These are phyloP conservation scores for Ceratobasidium papillatum DNA, from an alignment of 1,284 basidiomycete genomes.

Conservation along the genomic window DNA sequence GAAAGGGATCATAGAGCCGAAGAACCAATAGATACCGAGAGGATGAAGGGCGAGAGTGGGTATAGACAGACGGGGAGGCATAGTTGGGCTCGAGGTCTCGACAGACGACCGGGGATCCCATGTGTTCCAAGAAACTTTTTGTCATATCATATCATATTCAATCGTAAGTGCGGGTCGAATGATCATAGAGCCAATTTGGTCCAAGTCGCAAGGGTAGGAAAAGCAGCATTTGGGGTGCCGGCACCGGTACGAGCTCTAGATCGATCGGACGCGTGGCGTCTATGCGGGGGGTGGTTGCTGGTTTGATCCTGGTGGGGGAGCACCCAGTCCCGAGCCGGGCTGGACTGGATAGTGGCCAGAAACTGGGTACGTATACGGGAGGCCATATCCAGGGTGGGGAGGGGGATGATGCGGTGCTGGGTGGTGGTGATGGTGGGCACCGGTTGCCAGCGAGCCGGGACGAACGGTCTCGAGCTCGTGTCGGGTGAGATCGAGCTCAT, in stretches of 20 bases:
- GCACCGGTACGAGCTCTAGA: conserved; percentile 19
- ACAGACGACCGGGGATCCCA: conserved; percentile 2
- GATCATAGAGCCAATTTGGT: conserved; percentile 23
- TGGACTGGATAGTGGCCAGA: conserved; percentile 36
- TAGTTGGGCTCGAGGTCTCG: conserved; percentile 26
- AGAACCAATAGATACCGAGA: conserved; percentile 29
- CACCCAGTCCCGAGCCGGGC: conserved; percentile 23
- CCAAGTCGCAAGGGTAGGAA: conserved; percentile 14
- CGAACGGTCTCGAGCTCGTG: conserved; percentile 75
- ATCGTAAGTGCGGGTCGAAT: conserved; percentile 21
- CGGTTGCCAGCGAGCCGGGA: conserved; percentile 39
- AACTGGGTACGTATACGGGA: conserved; percentile 38
- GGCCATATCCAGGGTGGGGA: conserved; percentile 31
- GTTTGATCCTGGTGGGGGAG: conserved; percentile 16
- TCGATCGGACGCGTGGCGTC: conserved; percentile 31
- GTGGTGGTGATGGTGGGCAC: conserved; percentile 40
- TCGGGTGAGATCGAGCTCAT: conserved; percentile 79
- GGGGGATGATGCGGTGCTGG: conserved; percentile 36
- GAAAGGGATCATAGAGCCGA: conserved; percentile 17
- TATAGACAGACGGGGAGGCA: conserved; percentile 19
- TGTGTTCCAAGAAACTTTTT: conserved; percentile 33
- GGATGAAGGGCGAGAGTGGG: conserved; percentile 7
- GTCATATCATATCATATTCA: conserved; percentile 35
- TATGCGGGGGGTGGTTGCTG: conserved; percentile 35
- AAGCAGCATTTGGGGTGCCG: conserved; percentile 22